These are phyloP conservation scores for Sporothrix dimorphospora DNA, from an alignment of 2,329 filamentous ascomycete genomes.

Conservation along the genomic window DNA sequence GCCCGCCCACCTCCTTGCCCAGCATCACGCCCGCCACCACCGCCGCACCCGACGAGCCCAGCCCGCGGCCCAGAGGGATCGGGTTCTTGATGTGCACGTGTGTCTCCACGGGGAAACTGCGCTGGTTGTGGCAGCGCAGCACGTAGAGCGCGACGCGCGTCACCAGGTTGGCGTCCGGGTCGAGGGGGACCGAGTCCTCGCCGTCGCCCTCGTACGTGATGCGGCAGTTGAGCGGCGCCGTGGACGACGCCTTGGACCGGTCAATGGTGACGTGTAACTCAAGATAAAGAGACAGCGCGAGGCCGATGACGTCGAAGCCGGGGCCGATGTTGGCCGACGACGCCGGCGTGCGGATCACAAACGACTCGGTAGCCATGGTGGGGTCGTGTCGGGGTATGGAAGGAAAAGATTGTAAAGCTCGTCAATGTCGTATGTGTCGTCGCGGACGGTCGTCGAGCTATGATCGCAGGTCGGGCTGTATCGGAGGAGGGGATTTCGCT, in stretches of 20 bases:
- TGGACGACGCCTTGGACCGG: constrained; percentile 56
- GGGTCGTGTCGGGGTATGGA: neutral
- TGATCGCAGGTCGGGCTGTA: constrained; percentile 14
- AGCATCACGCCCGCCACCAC: constrained; percentile 95
- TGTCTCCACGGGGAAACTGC: constrained; percentile 81
- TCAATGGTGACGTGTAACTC: constrained; percentile 83
- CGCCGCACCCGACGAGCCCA: constrained; percentile 94
- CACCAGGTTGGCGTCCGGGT: constrained; percentile 87
- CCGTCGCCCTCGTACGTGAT: constrained; percentile 88
- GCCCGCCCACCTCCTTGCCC: constrained; percentile 82
- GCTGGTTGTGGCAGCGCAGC: constrained; percentile 85
- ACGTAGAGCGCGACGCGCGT: constrained; percentile 94
- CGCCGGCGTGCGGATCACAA: constrained; percentile 80
- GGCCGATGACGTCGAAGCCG: constrained; percentile 95
- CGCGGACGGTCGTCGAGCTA: neutral
- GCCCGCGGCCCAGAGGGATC: constrained; percentile 86
- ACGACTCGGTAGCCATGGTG: constrained; percentile 52
- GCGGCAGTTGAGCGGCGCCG: constrained; percentile 76
- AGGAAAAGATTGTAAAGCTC: neutral
- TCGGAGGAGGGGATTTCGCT: neutral
- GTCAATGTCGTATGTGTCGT: neutral
- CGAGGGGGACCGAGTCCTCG: constrained; percentile 73
- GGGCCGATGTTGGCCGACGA: constrained; percentile 98
- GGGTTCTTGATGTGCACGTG: constrained; percentile 95
- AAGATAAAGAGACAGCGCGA: constrained; percentile 91